These are phyloP conservation scores for Monosporascus sp. DNA, from an alignment of 2,329 filamentous ascomycete genomes.

Conservation along the genomic window DNA sequence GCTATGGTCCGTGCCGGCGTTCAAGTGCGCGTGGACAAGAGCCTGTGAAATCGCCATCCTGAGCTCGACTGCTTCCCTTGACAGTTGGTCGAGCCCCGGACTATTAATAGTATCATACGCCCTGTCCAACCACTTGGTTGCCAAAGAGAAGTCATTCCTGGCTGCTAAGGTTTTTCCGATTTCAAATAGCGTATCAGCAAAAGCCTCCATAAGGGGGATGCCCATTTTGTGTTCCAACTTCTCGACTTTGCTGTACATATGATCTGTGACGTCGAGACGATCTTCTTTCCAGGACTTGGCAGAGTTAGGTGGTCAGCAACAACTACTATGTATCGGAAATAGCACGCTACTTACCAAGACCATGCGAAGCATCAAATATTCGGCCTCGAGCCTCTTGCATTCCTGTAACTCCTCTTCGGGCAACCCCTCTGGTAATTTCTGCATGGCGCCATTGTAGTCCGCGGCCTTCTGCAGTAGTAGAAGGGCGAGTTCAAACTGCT, in stretches of 20 bases:
- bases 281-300: slow-evolving; percentile 67
- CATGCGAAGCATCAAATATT: slow-evolving; percentile 63
- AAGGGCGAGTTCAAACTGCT: slow-evolving; percentile 52
- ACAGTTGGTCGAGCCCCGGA: slow-evolving; percentile 50
- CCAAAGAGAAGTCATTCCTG: slow-evolving; percentile 47
- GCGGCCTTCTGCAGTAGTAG: slow-evolving; percentile 60
- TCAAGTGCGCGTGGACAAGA: slow-evolving; percentile 50
- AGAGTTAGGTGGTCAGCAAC: slow-evolving; percentile 3
- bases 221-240: slow-evolving; percentile 36
- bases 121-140: slow-evolving; percentile 68
- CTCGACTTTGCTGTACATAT: slow-evolving; percentile 62
- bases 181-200: slow-evolving; percentile 65
- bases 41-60: slow-evolving; percentile 61
- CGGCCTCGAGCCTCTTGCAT: slow-evolving; percentile 39
- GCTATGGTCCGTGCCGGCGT: slow-evolving; percentile 36
- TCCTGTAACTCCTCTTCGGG: slow-evolving; percentile 25
- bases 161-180: slow-evolving; percentile 59
- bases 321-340: slow-evolving; percentile 5
- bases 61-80: slow-evolving; percentile 57
- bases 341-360: slow-evolving; percentile 49
- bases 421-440: slow-evolving; percentile 21
- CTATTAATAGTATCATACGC: slow-evolving; percentile 54
- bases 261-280: slow-evolving; percentile 69
- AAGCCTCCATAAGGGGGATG: slow-evolving; percentile 47
- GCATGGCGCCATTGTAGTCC: slow-evolving; percentile 42